A percentile compares a stretch with the other conserved stretches of the same genome.
These are phyloP conservation scores for Deuterostichococcus epilithicus DNA, from an alignment of 139 green algal species.

Conservation along the genomic window DNA sequence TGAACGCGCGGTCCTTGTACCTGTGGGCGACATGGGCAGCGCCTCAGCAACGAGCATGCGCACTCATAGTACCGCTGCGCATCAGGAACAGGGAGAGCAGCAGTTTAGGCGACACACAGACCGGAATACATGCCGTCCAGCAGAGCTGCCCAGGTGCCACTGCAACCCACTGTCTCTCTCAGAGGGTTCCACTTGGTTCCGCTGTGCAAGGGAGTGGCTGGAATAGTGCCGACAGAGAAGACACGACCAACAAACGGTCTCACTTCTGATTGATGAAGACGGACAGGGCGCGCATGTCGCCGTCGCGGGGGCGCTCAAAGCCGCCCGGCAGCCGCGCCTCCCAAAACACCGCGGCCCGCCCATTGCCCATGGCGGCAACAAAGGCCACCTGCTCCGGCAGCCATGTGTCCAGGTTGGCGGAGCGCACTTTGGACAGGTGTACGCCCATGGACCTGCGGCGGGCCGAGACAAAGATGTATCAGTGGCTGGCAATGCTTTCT, in stretches of 20 bases:
- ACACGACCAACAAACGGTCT: conserved; percentile 28
- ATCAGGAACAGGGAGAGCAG: background rate
- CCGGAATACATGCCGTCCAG: background rate
- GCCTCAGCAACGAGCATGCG: background rate
- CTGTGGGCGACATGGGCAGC: background rate
- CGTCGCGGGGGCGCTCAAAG: conserved; percentile 66
- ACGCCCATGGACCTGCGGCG: conserved; percentile 80
- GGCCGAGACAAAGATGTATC: conserved; percentile 63
- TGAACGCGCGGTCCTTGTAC: conserved; percentile 33
- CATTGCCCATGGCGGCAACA: conserved; percentile 78
- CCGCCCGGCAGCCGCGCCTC: conserved; percentile 68
- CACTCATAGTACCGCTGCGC: background rate
- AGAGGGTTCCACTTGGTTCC: background rate
- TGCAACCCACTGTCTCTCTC: background rate
- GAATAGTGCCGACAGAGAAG: background rate
- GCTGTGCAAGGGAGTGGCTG: background rate
- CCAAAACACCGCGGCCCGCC: conserved; percentile 76
- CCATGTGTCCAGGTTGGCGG: conserved; percentile 80
- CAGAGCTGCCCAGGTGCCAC: background rate
- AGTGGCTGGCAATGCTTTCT: too few species aligned
- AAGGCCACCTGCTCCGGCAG: conserved; percentile 89
- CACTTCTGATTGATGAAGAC: conserved; percentile 84
- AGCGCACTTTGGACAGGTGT: conserved; percentile 78
- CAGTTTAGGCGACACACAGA: background rate
- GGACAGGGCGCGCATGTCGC: conserved; percentile 57